These are phyloP conservation scores for Cucurbitaria berberidis DNA, from an alignment of 2,329 filamentous ascomycete species.

Conservation along the genomic window DNA sequence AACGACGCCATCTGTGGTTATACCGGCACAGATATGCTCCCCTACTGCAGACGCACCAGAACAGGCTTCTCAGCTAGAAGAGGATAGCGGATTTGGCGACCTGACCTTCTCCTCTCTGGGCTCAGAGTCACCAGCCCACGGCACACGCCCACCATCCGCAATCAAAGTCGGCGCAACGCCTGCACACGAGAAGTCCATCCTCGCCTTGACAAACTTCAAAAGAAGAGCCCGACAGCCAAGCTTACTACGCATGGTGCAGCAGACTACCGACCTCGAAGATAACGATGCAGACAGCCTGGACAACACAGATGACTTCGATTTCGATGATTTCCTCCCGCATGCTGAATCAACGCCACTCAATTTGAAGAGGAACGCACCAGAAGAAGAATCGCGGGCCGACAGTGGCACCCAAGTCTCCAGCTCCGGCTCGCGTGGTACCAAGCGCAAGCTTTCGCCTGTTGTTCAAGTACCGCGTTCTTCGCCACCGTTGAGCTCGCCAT, in stretches of 20 bases:
- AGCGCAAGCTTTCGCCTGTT: conserved; percentile 47
- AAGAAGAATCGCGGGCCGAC: conserved; percentile 30
- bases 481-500: conserved; percentile 40
- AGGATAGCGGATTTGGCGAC: conserved; percentile 42
- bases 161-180: conserved; percentile 54
- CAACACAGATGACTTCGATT: conserved; percentile 44
- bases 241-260: conserved; percentile 57
- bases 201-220: conserved; percentile 59
- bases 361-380: conserved; percentile 42
- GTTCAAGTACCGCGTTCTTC: conserved; percentile 50
- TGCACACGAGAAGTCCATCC: conserved; percentile 53
- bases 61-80: conserved; percentile 22
- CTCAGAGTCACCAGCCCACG: conserved; percentile 44
- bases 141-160: conserved; percentile 51
- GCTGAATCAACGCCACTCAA: conserved; percentile 72
- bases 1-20: conserved; percentile 11
- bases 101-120: conserved; percentile 43
- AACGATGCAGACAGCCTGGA: conserved; percentile 54
- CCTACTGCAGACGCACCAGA: conserved; percentile 9
- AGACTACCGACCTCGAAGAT: conserved; percentile 54
- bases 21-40: conserved; percentile 5
- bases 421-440: conserved; percentile 45
- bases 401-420: conserved; percentile 40
- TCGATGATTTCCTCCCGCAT: conserved; percentile 62
- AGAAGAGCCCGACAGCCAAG: conserved; percentile 57